Evolutionary conservation across 2,329 filamentous ascomycete genomes (phyloP), one percentile per base, ranked within the genome.

Genomic region (Tolypocladium paradoxum): DNA sequence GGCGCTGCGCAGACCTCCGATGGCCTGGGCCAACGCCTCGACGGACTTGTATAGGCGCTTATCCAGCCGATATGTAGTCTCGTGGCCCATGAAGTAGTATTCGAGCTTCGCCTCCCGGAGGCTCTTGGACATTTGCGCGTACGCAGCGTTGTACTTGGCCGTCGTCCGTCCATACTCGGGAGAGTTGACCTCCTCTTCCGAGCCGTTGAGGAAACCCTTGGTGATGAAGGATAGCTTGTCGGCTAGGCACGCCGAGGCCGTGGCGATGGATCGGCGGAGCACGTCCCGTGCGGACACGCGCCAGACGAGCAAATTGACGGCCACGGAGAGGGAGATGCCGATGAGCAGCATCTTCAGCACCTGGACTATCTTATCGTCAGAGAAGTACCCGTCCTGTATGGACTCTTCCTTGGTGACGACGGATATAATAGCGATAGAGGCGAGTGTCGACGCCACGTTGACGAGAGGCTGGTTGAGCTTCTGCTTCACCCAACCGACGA

Each of bases 381-480:
- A 90, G 62, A 96, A 90, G 51, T 85, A 84, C 6, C 88, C 89
- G 35, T 80, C 83, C 62, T 95, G 88, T 1, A 96, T 84, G 2
- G 90, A 84, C 50, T 90, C 90, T 68, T 96, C 92, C 69, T 95
- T 95, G 12, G 92, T 96, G 56, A 96, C 74, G 47, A 95, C 82
- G 2, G 88, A 91, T 64, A 96, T 95, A 57, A 93, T 88, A 49
- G 89, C 89, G 54, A 97, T 83, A 35, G 89, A 92, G 7, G 91
- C 83, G 58, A 96, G 75, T 34, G 90, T 96, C 60, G 87, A 90
- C 48, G 87, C 88, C 36, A 92, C 87, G 63, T 90, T 91, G 57
- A 93, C 88, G 53, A 93, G 72, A 7, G 89, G 87, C 61, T 87
- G 84, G 55, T 86, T 88, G 55, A 89, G 76, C 60, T 76, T 84